A percentile compares a stretch with the other conserved stretches of the same genome.
Evolutionary conservation across 169 alveolate genomes (phyloP).

Genomic region (Plasmodium inui): DNA sequence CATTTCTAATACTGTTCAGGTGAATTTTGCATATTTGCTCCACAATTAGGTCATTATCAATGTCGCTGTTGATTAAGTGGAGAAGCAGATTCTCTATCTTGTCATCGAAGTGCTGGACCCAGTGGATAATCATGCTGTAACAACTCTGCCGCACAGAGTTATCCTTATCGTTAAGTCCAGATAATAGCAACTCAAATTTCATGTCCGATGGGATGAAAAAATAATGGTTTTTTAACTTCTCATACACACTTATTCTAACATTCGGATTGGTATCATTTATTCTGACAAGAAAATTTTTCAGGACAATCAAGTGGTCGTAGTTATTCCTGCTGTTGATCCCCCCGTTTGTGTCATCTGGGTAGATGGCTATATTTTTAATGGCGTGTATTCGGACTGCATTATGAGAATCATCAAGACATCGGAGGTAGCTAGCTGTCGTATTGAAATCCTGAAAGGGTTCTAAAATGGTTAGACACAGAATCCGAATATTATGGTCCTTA

Average conservation of each 20-base stretch:
- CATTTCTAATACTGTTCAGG: conserved; percentile 28
- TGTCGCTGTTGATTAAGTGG: conserved; percentile 44
- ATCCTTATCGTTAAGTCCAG: conserved; percentile 68
- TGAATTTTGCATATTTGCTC: conserved; percentile 67
- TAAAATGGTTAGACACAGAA: conserved; percentile 62
- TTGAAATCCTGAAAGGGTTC: conserved; percentile 75
- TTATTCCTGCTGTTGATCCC: conserved; percentile 7
- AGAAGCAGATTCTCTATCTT: conserved; percentile 35
- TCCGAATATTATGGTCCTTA: conserved; percentile 67
- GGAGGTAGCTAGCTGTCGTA: conserved; percentile 37
- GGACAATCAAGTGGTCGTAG: conserved; percentile 26
- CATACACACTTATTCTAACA: conserved; percentile 68
- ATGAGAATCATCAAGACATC: conserved; percentile 63
- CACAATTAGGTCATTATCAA: conserved; percentile 51
- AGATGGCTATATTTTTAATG: conserved; percentile 41
- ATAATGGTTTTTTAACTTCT: conserved; percentile 47
- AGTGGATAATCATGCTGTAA: conserved; percentile 37
- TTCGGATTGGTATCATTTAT: conserved; percentile 55
- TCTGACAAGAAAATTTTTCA: conserved; percentile 46
- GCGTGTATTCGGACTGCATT: conserved; percentile 67
- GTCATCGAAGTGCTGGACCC: conserved; percentile 63
- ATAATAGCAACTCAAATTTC: conserved; percentile 64
- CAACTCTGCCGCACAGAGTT: conserved; percentile 68
- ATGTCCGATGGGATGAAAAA: conserved; percentile 63
- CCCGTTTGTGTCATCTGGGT: conserved; percentile 4